Evolutionary conservation across 352 stramenopile species (phyloP), one percentile per base, ranked within the genome.

Genomic region (Phytophthora citrophthora): DNA sequence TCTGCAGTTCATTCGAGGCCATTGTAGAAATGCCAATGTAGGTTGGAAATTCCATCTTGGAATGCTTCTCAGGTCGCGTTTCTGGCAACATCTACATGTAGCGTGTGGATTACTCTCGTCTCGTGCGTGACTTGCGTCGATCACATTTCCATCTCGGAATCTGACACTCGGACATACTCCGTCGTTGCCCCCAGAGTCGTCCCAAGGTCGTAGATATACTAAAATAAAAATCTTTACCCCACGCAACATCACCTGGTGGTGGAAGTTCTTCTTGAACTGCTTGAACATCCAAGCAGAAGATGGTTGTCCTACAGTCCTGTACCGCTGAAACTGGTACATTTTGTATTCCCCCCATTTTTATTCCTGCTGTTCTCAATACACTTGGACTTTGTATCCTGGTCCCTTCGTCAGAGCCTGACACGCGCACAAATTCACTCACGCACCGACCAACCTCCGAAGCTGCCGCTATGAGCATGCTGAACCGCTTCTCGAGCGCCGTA

Each of bases 401-500:
- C 29, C 27, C 29, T 24, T 31, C 40, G 38, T 58, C 38, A 1
- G 18, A 43, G 16, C n/a, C 50, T 58, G 50, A 58, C 50, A 48
- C 50, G 38, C 49, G 18, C 10, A 34, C 8, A 20, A 20, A 20
- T 2, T 20, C 20, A 20, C 29, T 34, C 48, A 32, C 31, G 29
- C 20, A 20, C n/a, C n/a, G 10, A 51, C n/a, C 26, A 43, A 41
- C 29, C 11, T 32, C 7, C 12, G 16, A 27, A 15, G 34, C 20
- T 56, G 34, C 16, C 8, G 16, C 20, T 32, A 64, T 60, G 46
- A 72, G 59, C 54, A 94, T 94, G 85, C 83, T 94, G 50, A 94
- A 92, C 61, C 81, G 79, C 48, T 83, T 94, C 60, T 91, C 83
- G 50, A 90, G 81, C 70, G 83, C 74, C 54, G 81, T 94, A 47